Conservation (phyloP, 306 rosid genomes). For the Malus sieversii region DNA sequence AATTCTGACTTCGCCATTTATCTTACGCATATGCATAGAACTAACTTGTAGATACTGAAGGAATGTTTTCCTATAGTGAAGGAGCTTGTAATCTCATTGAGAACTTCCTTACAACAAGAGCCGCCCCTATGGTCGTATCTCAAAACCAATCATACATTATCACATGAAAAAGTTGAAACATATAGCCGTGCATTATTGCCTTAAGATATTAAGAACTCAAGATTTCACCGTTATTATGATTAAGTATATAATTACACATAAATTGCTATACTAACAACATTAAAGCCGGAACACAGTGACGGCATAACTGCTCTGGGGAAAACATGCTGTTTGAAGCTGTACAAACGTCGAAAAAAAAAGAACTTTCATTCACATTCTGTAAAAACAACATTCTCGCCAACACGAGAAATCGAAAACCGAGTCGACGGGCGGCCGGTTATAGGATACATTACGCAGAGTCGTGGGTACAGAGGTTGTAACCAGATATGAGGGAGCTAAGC, state of each 20-base stretch:
- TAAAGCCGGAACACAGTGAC: background rate
- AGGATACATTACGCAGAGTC: conserved; percentile 20
- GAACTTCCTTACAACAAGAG: background rate
- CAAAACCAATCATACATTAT: too few relatives aligned
- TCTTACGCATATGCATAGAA: background rate
- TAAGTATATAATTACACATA: background rate
- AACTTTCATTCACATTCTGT: conserved; percentile 19
- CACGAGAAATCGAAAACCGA: background rate
- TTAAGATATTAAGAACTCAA: background rate
- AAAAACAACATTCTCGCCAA: conserved; percentile 8
- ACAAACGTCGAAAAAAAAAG: conserved; percentile 17
- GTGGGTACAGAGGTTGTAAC: conserved; percentile 61
- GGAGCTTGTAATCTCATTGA: background rate
- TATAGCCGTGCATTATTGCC: background rate
- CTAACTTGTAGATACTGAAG: background rate
- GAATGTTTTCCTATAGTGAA: background rate
- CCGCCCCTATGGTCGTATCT: background rate
- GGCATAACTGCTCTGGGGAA: background rate
- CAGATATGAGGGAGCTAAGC: conserved; percentile 78
- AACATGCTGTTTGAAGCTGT: conserved; percentile 19
- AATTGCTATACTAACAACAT: background rate
- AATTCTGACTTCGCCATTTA: too few relatives aligned
- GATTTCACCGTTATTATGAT: background rate
- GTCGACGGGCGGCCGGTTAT: background rate
- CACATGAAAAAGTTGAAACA: too few relatives aligned